These are phyloP conservation scores for Candida nitratophila DNA, from an alignment of 805 yeast species.

Conservation along the genomic window DNA sequence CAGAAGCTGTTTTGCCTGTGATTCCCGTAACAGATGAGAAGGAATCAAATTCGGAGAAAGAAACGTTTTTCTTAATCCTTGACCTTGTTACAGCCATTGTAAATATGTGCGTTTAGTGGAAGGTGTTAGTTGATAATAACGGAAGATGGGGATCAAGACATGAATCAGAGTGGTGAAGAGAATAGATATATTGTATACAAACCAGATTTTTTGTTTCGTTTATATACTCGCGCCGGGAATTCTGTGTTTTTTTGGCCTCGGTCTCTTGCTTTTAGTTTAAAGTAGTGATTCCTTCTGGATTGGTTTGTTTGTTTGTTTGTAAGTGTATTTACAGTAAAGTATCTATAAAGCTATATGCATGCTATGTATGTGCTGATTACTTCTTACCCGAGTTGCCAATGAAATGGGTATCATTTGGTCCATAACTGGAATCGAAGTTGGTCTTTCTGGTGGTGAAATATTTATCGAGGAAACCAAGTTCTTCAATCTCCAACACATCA, in stretches of 20 bases:
- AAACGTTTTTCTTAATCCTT: slow-evolving; percentile 21
- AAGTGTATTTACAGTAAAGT: neutral
- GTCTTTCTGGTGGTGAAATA: slow-evolving; percentile 31
- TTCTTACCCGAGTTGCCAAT: neutral
- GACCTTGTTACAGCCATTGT: slow-evolving; percentile 3
- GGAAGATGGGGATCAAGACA: too few species aligned
- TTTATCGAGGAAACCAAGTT: slow-evolving; percentile 43
- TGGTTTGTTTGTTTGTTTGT: too few species aligned
- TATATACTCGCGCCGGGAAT: too few species aligned
- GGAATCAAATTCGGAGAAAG: slow-evolving; percentile 14
- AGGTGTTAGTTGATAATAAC: neutral
- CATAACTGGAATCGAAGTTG: slow-evolving; percentile 23
- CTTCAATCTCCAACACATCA: slow-evolving; percentile 44
- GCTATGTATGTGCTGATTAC: neutral
- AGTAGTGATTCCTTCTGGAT: too few species aligned
- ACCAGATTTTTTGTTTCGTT: too few species aligned
- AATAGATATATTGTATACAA: too few species aligned
- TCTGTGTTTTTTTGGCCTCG: too few species aligned
- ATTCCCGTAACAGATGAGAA: neutral
- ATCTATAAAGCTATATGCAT: neutral
- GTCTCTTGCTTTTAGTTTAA: too few species aligned
- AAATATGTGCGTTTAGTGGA: neutral
- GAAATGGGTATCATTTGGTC: slow-evolving; percentile 1
- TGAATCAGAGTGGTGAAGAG: too few species aligned
- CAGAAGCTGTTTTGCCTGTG: neutral